phyloP scores from a whole-genome alignment of 75 land plant species.

The Cupressus sempervirens region DNA sequence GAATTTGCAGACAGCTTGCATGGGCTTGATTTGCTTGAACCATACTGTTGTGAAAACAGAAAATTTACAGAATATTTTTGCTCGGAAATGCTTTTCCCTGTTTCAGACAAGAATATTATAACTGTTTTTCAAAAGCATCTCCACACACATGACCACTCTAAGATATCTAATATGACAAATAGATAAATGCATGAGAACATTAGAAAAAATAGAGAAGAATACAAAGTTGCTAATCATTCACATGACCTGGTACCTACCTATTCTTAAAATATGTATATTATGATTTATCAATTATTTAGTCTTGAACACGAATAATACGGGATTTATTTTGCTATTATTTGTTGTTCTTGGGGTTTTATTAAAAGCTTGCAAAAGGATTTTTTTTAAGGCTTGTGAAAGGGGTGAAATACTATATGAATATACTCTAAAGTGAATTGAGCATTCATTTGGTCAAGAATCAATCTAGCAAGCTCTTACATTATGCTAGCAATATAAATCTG shows the following conservation, averaged over 20 bases:
- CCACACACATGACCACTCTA: not conserved
- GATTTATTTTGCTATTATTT: too few species aligned
- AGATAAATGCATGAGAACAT: not conserved
- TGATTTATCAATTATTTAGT: not conserved
- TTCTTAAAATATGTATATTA: not conserved
- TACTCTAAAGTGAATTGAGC: too few species aligned
- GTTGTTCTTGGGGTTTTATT: too few species aligned
- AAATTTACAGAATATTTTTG: conserved; percentile 1
- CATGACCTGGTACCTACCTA: not conserved
- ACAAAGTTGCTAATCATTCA: not conserved
- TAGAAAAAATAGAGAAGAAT: not conserved
- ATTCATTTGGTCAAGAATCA: too few species aligned
- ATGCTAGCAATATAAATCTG: too few species aligned
- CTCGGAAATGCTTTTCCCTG: not conserved
- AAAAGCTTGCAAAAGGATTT: too few species aligned
- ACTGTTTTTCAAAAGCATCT: not conserved
- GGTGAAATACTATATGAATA: too few species aligned
- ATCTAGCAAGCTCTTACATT: too few species aligned
- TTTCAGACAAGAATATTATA: not conserved
- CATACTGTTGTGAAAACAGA: not conserved
- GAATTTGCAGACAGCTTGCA: not conserved
- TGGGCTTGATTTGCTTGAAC: conserved; percentile 3
- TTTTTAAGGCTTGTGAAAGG: too few species aligned
- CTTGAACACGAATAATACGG: not conserved
- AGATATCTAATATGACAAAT: not conserved